Conservation (phyloP, 495 filamentous ascomycete species). For the Penicillium tannophilum region DNA sequence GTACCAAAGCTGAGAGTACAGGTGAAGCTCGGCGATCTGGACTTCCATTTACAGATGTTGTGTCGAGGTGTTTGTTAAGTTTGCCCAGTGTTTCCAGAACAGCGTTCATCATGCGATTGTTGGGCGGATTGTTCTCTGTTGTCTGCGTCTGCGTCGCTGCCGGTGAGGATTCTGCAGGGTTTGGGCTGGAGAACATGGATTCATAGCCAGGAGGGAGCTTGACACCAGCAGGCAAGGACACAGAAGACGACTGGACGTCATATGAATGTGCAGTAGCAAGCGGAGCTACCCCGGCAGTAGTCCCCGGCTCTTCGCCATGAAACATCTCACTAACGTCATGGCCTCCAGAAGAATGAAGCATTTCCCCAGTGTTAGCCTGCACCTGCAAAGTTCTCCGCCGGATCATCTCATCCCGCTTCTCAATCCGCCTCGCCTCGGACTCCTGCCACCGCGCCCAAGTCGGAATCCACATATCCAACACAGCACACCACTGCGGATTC, state of each 20-base stretch:
- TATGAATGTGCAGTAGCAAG: not conserved
- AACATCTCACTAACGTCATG: not conserved
- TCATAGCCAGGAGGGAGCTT: conserved; percentile 44
- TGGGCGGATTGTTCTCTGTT: not conserved
- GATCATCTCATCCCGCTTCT: conserved; percentile 45
- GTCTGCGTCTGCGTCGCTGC: not conserved
- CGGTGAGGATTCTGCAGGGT: too few relatives aligned
- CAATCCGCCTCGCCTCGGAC: conserved; percentile 41
- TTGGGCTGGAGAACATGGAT: conserved; percentile 36
- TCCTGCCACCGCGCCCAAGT: conserved; percentile 48
- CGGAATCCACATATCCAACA: conserved; percentile 47
- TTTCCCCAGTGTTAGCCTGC: not conserved
- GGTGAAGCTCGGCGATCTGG: conserved; percentile 25
- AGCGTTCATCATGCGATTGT: conserved; percentile 34
- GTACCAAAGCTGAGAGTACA: conserved; percentile 25
- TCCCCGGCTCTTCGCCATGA: not conserved
- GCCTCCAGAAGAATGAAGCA: not conserved
- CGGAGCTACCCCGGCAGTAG: not conserved
- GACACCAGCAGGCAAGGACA: conserved; percentile 17
- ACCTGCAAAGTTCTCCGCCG: not conserved
- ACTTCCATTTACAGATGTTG: conserved; percentile 15
- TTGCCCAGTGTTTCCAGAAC: conserved; percentile 41
- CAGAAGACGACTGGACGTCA: conserved; percentile 4
- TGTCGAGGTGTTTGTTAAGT: conserved; percentile 43
- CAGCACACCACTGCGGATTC: conserved; percentile 44